These are phyloP conservation scores for Aureobasidium musti DNA, from an alignment of 2,329 filamentous ascomycete species.

Conservation along the genomic window DNA sequence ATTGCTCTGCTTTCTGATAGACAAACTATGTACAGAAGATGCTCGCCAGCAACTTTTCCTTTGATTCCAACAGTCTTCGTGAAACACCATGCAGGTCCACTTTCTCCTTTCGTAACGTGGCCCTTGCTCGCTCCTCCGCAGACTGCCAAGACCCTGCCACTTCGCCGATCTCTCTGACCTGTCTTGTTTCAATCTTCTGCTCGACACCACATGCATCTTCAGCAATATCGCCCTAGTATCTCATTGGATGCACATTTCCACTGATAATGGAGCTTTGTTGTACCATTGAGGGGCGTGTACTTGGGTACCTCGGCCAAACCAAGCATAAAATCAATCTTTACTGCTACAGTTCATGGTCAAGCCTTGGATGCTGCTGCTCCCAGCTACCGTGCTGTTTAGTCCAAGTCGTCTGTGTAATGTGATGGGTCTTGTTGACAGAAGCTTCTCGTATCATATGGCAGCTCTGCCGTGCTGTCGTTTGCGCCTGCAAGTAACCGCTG, in stretches of 20 bases:
- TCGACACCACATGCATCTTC: not conserved
- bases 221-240: not conserved
- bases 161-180: slow-evolving; percentile 1
- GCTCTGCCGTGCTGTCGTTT: slow-evolving; percentile 3
- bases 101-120: slow-evolving; percentile 13
- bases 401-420: not conserved
- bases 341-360: not conserved
- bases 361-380: not conserved
- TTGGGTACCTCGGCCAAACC: not conserved
- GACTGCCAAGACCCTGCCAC: slow-evolving; percentile 5
- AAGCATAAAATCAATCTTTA: not conserved
- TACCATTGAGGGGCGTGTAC: not conserved
- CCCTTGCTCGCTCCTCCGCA: slow-evolving; percentile 9
- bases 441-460: not conserved
- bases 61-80: not conserved
- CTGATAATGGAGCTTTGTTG: not conserved
- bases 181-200: not conserved
- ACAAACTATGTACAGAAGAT: not conserved
- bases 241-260: not conserved
- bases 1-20: not conserved
- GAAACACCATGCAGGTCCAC: slow-evolving; percentile 20
- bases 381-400: not conserved
- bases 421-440: not conserved
- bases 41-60: not conserved
- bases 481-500: slow-evolving; percentile 4